Percentiles rank a stretch among this genome's conserved stretches.
phyloP scores from a whole-genome alignment of 257 asterid genomes.

The Jacaranda copaia region DNA sequence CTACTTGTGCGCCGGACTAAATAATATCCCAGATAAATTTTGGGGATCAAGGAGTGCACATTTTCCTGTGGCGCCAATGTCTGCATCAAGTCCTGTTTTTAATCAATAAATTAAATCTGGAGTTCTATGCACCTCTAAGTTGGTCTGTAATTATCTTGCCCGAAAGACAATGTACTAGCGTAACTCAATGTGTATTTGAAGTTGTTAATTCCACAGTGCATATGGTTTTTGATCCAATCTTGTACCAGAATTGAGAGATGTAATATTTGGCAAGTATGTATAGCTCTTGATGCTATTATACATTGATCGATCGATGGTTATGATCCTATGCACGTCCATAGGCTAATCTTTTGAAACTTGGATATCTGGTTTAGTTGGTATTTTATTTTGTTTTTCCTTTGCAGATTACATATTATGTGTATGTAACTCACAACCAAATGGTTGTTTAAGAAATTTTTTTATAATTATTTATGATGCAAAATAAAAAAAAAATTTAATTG shows the following conservation, averaged over 20 bases:
- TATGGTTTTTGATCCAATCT: not conserved
- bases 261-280: not conserved
- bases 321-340: not conserved
- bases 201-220: conserved; percentile 10
- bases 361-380: not conserved
- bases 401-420: too few species aligned
- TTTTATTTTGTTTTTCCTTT: too few species aligned
- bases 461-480: too few species aligned
- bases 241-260: not conserved
- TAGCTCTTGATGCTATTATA: conserved; percentile 16
- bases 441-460: too few species aligned
- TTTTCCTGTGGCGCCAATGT: conserved; percentile 20
- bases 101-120: conserved; percentile 34
- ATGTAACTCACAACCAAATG: too few species aligned
- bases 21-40: conserved; percentile 20
- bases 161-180: conserved; percentile 18
- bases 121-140: conserved; percentile 26
- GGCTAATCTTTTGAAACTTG: not conserved
- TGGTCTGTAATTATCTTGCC: conserved; percentile 22
- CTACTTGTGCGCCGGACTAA: conserved; percentile 38
- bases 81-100: not conserved
- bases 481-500: too few species aligned
- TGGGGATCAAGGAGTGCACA: conserved; percentile 14
- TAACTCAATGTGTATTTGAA: conserved; percentile 19
- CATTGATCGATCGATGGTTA: not conserved